Conservation (phyloP, 768 basidiomycete genomes). For the Cyclocybe cylindracea region DNA sequence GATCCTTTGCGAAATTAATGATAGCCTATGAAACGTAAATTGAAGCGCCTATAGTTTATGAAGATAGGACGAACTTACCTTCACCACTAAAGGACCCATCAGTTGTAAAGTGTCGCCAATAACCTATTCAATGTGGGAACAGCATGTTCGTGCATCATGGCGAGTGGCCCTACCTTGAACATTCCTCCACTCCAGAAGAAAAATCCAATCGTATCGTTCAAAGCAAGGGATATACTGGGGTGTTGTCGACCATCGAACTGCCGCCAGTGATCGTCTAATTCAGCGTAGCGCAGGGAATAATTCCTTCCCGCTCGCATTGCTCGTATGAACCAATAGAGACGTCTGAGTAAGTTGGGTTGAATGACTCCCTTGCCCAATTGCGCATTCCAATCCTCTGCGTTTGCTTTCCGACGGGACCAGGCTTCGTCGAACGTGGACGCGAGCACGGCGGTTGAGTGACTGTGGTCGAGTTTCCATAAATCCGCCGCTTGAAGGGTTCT, state of each 20-base stretch:
- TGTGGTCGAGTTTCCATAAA: slow-evolving; percentile 64
- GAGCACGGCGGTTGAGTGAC: slow-evolving; percentile 49
- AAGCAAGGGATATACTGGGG: slow-evolving; percentile 57
- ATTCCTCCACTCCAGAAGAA: slow-evolving; percentile 66
- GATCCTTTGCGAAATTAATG: slow-evolving; percentile 59
- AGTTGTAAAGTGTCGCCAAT: slow-evolving; percentile 61
- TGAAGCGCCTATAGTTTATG: neutral
- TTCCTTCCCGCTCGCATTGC: slow-evolving; percentile 23
- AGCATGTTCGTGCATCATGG: neutral
- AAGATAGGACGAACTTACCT: slow-evolving; percentile 31
- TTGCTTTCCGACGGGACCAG: slow-evolving; percentile 48
- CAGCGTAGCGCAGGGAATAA: slow-evolving; percentile 24
- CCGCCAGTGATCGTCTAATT: slow-evolving; percentile 45
- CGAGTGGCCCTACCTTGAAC: slow-evolving; percentile 45
- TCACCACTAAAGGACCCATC: slow-evolving; percentile 64
- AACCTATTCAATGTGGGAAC: slow-evolving; percentile 36
- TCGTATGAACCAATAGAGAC: slow-evolving; percentile 42
- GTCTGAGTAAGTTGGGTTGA: slow-evolving; percentile 38
- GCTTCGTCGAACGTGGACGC: slow-evolving; percentile 55
- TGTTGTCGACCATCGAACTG: slow-evolving; percentile 42
- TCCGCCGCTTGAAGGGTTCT: slow-evolving; percentile 75
- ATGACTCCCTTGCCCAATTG: slow-evolving; percentile 45
- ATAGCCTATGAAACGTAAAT: slow-evolving; percentile 40
- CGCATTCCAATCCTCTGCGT: slow-evolving; percentile 58
- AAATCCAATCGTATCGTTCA: slow-evolving; percentile 59